Evolutionary conservation across 2,329 filamentous ascomycete genomes (phyloP).

Genomic region (Calonectria ilicicola): DNA sequence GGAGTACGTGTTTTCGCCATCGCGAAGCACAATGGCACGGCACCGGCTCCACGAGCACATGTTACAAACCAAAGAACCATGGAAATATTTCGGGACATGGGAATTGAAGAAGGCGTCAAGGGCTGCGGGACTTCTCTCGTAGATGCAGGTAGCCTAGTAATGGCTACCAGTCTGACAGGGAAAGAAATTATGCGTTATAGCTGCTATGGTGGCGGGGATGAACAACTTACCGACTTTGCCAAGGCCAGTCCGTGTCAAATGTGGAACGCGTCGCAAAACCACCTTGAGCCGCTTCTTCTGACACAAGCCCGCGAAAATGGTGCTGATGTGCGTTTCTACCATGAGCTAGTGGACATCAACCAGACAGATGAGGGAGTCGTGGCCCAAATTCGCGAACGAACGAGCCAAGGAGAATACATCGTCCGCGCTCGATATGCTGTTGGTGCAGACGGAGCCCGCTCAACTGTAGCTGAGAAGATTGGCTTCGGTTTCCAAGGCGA

Average conservation of each 20-base stretch:
- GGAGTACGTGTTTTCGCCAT: not conserved
- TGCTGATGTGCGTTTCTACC: not conserved
- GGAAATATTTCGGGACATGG: not conserved
- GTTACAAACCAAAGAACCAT: slow-evolving; percentile 1
- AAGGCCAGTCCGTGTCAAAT: not conserved
- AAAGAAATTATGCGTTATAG: not conserved
- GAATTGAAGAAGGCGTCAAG: not conserved
- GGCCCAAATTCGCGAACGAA: not conserved
- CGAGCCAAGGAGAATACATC: not conserved
- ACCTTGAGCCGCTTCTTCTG: not conserved
- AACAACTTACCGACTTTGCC: not conserved
- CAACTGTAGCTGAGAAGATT: slow-evolving; percentile 19
- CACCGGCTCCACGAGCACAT: not conserved
- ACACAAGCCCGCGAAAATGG: not conserved
- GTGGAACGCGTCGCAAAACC: not conserved
- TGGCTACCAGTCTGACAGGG: not conserved
- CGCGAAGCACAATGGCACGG: not conserved
- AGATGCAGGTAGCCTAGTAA: not conserved
- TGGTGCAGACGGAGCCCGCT: slow-evolving; percentile 28
- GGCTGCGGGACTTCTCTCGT: not conserved
- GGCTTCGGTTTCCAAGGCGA: slow-evolving; percentile 28
- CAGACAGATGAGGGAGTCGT: not conserved
- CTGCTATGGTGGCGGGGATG: not conserved
- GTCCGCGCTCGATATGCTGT: not conserved
- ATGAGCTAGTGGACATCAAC: not conserved